phyloP scores from a whole-genome alignment of 331 rosid genomes.

The Malus hybrid region DNA sequence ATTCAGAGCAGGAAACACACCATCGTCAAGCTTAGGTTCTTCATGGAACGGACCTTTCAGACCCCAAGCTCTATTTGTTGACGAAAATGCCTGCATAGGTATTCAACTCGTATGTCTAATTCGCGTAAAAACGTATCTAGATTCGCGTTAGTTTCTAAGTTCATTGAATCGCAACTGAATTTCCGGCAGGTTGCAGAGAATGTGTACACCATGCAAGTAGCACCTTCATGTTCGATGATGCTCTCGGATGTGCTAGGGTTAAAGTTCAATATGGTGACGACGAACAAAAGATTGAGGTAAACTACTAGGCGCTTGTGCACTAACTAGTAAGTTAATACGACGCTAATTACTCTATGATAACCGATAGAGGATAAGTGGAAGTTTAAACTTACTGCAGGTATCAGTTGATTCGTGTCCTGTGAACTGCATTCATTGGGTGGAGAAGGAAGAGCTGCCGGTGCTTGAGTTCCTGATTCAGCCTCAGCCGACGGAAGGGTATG shows the following conservation, averaged over 20 bases:
- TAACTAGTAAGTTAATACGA: no score
- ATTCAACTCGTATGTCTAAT: background rate
- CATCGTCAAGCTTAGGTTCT: constrained; percentile 27
- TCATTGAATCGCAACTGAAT: background rate
- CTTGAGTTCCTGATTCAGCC: constrained; percentile 73
- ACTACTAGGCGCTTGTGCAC: no score
- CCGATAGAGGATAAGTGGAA: no score
- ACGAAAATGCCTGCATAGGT: constrained; percentile 84
- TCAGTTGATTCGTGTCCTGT: constrained; percentile 75
- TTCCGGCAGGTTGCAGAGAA: constrained; percentile 58
- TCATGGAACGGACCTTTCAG: constrained; percentile 67
- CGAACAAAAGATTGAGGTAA: constrained; percentile 54
- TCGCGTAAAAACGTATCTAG: no score
- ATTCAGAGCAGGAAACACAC: constrained; percentile 5
- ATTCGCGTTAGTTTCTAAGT: background rate
- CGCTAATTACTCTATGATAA: no score
- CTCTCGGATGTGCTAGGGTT: constrained; percentile 61
- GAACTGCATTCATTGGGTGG: constrained; percentile 79
- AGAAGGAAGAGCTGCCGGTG: constrained; percentile 42
- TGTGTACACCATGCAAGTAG: constrained; percentile 67
- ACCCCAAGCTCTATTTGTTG: constrained; percentile 70
- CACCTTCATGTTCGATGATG: constrained; percentile 63
- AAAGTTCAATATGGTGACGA: constrained; percentile 65
- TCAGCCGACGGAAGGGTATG: constrained; percentile 57
- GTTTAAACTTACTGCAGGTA: constrained; percentile 28